Evolutionary conservation across 176 grass and related monocot species (phyloP).

Genomic region (Aegilops umbellulata): DNA sequence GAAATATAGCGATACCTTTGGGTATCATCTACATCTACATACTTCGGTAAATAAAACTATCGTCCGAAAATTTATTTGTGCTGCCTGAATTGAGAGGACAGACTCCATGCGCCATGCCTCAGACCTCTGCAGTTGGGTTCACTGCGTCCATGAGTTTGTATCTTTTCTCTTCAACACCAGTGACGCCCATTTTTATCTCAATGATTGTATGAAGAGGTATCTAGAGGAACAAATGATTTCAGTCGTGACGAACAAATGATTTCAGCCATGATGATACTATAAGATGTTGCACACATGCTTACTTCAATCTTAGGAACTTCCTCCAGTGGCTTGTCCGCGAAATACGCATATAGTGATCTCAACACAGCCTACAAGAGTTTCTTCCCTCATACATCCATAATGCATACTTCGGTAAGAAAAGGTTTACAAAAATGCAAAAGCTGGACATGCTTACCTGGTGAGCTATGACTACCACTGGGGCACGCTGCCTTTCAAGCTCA

Average conservation of each 20-base stretch:
- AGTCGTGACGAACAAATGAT: slow-evolving; percentile 19
- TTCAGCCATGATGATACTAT: background rate
- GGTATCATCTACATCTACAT: background rate
- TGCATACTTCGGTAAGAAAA: background rate
- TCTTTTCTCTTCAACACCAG: slow-evolving; percentile 94
- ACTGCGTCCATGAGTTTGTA: slow-evolving; percentile 94
- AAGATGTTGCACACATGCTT: slow-evolving; percentile 18
- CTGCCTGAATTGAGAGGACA: slow-evolving; percentile 10
- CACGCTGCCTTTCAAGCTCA: slow-evolving; percentile 92
- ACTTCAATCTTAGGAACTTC: slow-evolving; percentile 94
- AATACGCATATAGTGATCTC: slow-evolving; percentile 98
- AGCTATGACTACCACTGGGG: slow-evolving; percentile 98
- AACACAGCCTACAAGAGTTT: slow-evolving; percentile 70
- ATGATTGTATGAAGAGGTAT: slow-evolving; percentile 97
- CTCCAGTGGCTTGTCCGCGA: slow-evolving; percentile 83
- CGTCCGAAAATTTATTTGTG: slow-evolving; percentile 6
- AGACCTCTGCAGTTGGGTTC: slow-evolving; percentile 36
- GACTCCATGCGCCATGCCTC: slow-evolving; percentile 20
- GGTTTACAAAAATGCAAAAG: slow-evolving; percentile 10
- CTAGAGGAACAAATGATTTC: slow-evolving; percentile 35
- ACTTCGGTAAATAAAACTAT: background rate
- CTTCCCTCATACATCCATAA: slow-evolving; percentile 22
- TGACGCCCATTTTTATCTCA: slow-evolving; percentile 98
- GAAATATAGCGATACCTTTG: background rate
- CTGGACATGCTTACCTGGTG: slow-evolving; percentile 70